Conservation (phyloP, 805 yeast species). For the Suhomyces faveliae region DNA sequence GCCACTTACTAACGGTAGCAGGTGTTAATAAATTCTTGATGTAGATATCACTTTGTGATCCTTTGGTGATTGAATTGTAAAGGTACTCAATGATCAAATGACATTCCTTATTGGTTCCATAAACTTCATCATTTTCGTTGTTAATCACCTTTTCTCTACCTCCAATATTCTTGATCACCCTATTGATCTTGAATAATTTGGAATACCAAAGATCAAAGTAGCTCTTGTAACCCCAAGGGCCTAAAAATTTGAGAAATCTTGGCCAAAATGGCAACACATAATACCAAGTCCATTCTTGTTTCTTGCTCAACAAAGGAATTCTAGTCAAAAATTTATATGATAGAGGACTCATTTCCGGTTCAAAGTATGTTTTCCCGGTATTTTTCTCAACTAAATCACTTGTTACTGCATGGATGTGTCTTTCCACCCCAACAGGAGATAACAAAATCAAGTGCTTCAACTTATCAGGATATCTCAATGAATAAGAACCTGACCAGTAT, state of each 20-base stretch:
- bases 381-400: slow-evolving; percentile 26
- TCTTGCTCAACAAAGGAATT: slow-evolving; percentile 37
- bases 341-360: slow-evolving; percentile 44
- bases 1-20: slow-evolving; percentile 61
- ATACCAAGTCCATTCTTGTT: slow-evolving; percentile 37
- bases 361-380: slow-evolving; percentile 11
- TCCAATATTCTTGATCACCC: slow-evolving; percentile 30
- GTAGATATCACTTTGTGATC: slow-evolving; percentile 40
- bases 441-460: slow-evolving; percentile 57
- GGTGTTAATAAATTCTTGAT: slow-evolving; percentile 53
- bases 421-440: slow-evolving; percentile 79
- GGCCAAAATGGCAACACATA: slow-evolving; percentile 46
- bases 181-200: slow-evolving; percentile 40
- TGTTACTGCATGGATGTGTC: slow-evolving; percentile 59
- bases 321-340: slow-evolving; percentile 48
- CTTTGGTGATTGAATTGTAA: slow-evolving; percentile 39
- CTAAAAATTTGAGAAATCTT: slow-evolving; percentile 45
- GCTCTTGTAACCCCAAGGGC: slow-evolving; percentile 39
- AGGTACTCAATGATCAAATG: slow-evolving; percentile 38
- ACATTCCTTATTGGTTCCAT: slow-evolving; percentile 40
- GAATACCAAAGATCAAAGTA: slow-evolving; percentile 42
- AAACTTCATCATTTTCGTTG: slow-evolving; percentile 29
- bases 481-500: slow-evolving; percentile 63
- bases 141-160: slow-evolving; percentile 25
- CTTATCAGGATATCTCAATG: slow-evolving; percentile 54